Conservation (phyloP, 106 monocot species). For the Dendrobium officinale region DNA sequence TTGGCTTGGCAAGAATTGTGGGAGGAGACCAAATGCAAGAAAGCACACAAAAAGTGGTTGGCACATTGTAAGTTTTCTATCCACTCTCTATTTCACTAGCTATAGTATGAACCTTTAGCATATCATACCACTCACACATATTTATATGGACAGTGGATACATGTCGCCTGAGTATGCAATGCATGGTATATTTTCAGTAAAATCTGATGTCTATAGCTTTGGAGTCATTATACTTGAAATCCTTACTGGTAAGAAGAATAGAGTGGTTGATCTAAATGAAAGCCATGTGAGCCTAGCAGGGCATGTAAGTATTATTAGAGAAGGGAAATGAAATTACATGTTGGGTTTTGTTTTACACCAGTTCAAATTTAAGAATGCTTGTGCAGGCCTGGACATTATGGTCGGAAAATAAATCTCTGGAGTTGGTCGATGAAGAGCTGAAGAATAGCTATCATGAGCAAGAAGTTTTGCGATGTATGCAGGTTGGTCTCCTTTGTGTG, state of each 20-base stretch:
- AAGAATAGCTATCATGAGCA: background rate
- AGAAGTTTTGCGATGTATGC: slow-evolving; percentile 25
- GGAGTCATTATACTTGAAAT: background rate
- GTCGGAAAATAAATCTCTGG: slow-evolving; percentile 2
- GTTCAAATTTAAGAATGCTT: background rate
- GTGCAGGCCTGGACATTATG: slow-evolving; percentile 8
- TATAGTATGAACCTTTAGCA: slow-evolving; percentile 28
- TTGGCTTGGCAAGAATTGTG: slow-evolving; percentile 31
- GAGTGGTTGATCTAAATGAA: too few species aligned
- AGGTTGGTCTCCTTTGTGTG: slow-evolving; percentile 35
- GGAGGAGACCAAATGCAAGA: slow-evolving; percentile 9
- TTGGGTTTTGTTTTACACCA: background rate
- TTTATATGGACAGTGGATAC: background rate
- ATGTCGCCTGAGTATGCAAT: background rate
- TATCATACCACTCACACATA: background rate
- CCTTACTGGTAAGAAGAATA: background rate
- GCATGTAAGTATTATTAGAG: slow-evolving; percentile 17
- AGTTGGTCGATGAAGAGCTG: slow-evolving; percentile 6
- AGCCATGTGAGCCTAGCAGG: background rate
- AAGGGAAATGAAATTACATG: slow-evolving; percentile 30
- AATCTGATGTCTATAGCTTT: slow-evolving; percentile 3
- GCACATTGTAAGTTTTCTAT: slow-evolving; percentile 14
- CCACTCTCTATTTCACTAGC: slow-evolving; percentile 20
- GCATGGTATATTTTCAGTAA: background rate
- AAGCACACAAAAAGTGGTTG: slow-evolving; percentile 10